Evolutionary conservation across 177 flowering plant genomes (phyloP).

Genomic region (Tripterygium wilfordii): DNA sequence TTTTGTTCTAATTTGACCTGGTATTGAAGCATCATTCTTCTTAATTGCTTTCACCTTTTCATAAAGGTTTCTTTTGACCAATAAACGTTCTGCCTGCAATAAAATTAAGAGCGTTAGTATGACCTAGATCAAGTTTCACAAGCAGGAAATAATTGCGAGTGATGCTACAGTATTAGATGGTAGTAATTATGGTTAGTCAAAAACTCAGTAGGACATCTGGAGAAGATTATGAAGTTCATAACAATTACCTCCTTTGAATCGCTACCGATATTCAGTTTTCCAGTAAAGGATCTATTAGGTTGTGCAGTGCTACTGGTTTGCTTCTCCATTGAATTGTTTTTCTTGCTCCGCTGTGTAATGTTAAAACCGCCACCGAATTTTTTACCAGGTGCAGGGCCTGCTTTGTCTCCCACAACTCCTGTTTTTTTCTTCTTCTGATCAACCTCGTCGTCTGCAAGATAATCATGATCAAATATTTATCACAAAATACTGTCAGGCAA

Average conservation of each 20-base stretch:
- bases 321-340: conserved; percentile 23
- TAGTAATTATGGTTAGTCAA: too few species aligned
- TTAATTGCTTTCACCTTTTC: conserved; percentile 43
- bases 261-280: conserved; percentile 22
- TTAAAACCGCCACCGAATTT: conserved; percentile 33
- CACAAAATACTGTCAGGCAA: too few species aligned
- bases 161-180: too few species aligned
- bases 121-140: neutral
- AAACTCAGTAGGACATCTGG: neutral
- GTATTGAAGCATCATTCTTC: conserved; percentile 31
- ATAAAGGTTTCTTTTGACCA: conserved; percentile 29
- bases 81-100: conserved; percentile 48
- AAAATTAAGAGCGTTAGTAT: neutral
- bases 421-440: conserved; percentile 62
- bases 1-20: conserved; percentile 42
- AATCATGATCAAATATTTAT: neutral
- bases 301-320: conserved; percentile 19
- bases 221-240: neutral
- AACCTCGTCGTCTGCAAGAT: conserved; percentile 58
- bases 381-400: conserved; percentile 15
- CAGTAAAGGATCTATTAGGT: conserved; percentile 34
- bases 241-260: conserved; percentile 43
- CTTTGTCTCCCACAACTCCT: conserved; percentile 23
- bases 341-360: conserved; percentile 31
- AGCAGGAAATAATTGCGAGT: neutral